Evolutionary conservation across 1,284 basidiomycete species (phyloP), one percentile per base, ranked within the genome.

Genomic region (Trichosporon sp.): DNA sequence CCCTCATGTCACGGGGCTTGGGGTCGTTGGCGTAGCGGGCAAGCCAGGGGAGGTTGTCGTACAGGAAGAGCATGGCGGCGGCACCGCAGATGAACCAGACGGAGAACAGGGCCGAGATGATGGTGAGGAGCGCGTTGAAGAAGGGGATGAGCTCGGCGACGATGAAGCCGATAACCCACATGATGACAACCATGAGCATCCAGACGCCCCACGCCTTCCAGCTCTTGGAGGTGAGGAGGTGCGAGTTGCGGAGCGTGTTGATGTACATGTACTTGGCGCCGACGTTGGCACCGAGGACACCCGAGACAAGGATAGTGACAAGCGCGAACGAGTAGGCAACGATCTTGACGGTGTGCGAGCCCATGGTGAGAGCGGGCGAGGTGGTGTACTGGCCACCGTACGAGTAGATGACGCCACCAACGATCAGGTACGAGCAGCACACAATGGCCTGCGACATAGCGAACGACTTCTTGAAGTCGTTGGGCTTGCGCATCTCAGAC

Each of bases 71-170:
- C 59, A 78, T 67, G 56, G 73, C 73, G 11, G 70, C 68, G n/a
- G 70, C 66, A 49, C 76, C 77, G 57, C 70, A 77, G 23, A 73
- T 70, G 69, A 74, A 77, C 76, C 76, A 76, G 6, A 73, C 73
- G 27, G 71, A 74, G 72, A 76, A 76, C 44, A 78, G 64, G 36
- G 73, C 68, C 19, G 72, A 74, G 57, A 78, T 71, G 63, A 78
- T 75, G 32, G 74, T 77, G 27, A 78, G 66, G 59, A 78, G 73
- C 52, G 75, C 68, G 68, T 77, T 78, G 73, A 78, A 78, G 70
- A 78, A 78, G 25, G 75, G 75, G 40, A 77, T 75, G 58, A 77
- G 67, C 61, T 76, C 71, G 29, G 74, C 70, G 59, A 77, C 64
- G 62, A 78, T 61, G 65, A 75, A 78, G 11, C 71, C 77, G 56